phyloP scores from a whole-genome alignment of 169 alveolate species.

The Plasmodium gonderi region DNA sequence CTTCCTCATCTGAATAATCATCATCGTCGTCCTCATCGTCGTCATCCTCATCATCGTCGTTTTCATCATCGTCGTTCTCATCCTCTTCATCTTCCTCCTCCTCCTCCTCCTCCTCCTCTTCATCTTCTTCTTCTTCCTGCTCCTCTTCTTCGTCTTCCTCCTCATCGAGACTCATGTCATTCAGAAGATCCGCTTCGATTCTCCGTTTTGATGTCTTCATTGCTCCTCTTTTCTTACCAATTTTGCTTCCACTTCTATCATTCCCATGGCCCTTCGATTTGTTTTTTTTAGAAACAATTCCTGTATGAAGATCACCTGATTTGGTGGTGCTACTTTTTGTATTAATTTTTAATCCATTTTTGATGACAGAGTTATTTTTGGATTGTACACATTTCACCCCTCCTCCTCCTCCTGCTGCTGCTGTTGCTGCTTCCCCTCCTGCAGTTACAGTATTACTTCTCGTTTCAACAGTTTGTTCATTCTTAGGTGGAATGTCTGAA shows the following conservation, averaged over 20 bases:
- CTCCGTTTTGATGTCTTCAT: not conserved
- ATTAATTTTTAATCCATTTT: not conserved
- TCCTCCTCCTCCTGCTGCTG: no score
- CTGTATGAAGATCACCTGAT: no score
- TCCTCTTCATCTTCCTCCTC: conserved; percentile 26
- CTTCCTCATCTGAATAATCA: conserved; percentile 14
- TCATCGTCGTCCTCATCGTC: conserved; percentile 5
- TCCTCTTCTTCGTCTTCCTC: not conserved
- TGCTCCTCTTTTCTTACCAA: not conserved
- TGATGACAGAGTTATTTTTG: no score
- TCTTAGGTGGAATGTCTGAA: no score
- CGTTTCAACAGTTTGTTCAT: not conserved
- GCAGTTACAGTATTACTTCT: no score
- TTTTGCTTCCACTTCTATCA: not conserved
- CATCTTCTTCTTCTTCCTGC: not conserved
- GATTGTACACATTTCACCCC: no score
- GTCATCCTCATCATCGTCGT: conserved; percentile 5
- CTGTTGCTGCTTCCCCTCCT: no score
- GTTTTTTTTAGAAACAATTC: no score
- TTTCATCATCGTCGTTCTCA: not conserved
- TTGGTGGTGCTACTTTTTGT: not conserved
- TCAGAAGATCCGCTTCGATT: not conserved
- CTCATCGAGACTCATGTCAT: not conserved
- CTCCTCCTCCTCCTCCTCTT: not conserved
- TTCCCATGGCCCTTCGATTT: no score